These are phyloP conservation scores for Neofusicoccum kwambonambiense DNA, from an alignment of 2,329 filamentous ascomycete species.

Conservation along the genomic window DNA sequence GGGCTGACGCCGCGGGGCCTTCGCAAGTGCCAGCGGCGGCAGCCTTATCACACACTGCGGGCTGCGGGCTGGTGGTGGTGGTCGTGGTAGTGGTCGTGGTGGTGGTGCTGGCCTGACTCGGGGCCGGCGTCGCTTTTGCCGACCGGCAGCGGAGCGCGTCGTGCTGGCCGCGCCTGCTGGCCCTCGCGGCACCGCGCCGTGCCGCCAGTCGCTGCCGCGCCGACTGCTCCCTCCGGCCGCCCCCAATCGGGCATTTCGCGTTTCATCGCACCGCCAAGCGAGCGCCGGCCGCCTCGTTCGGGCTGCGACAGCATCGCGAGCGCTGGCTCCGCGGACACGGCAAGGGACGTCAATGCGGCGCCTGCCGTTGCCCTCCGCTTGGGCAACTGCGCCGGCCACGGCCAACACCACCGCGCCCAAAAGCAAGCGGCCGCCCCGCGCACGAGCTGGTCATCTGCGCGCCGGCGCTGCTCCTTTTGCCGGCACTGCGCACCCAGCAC, in stretches of 20 bases:
- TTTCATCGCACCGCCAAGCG: slow-evolving; percentile 9
- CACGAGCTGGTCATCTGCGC: slow-evolving; percentile 12
- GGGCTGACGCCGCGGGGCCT: slow-evolving; percentile 1
- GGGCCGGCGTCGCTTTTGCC: background rate
- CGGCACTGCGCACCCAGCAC: background rate
- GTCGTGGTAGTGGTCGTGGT: too few species aligned
- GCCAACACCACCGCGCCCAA: background rate
- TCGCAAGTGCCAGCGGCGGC: background rate
- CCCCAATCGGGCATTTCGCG: background rate
- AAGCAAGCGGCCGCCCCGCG: slow-evolving; percentile 9
- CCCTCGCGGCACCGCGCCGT: too few species aligned
- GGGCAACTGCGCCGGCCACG: background rate
- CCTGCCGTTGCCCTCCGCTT: background rate
- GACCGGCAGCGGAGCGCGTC: background rate
- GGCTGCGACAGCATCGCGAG: slow-evolving; percentile 1
- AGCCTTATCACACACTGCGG: background rate
- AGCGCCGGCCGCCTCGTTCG: slow-evolving; percentile 2
- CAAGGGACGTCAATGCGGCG: background rate
- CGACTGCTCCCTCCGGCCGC: too few species aligned
- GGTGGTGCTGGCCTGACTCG: background rate
- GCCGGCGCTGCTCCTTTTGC: slow-evolving; percentile 7
- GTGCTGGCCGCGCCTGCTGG: too few species aligned
- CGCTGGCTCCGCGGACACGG: background rate
- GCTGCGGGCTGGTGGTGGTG: too few species aligned
- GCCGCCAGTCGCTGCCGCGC: too few species aligned